Conservation (phyloP, 208 protist species). For the Leptomonas pyrrhocoris region DNA sequence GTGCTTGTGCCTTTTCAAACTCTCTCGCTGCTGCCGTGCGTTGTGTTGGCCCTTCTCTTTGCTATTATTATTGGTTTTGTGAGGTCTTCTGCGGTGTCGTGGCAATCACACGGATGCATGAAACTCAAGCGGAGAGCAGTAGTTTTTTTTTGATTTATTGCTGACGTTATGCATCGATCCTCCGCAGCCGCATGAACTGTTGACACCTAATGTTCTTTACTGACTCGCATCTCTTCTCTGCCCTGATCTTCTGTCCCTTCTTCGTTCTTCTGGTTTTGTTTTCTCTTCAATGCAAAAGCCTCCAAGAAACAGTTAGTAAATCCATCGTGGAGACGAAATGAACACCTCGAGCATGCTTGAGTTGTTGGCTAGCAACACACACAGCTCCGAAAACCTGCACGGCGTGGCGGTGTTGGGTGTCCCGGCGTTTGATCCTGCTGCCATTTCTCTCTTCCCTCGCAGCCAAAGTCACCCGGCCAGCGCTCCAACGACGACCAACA, state of each 20-base stretch:
- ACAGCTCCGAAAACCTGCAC: slow-evolving; percentile 37
- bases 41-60: too few relatives aligned
- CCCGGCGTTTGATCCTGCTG: slow-evolving; percentile 21
- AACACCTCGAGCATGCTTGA: slow-evolving; percentile 8
- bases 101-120: neutral
- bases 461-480: neutral
- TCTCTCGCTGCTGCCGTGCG: too few relatives aligned
- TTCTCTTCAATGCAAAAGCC: neutral
- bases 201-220: too few relatives aligned
- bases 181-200: too few relatives aligned
- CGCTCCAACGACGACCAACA: neutral
- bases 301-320: neutral
- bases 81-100: neutral
- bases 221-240: too few relatives aligned
- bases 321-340: neutral
- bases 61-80: too few relatives aligned
- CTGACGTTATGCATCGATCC: too few relatives aligned
- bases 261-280: neutral
- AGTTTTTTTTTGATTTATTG: too few relatives aligned
- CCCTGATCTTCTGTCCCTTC: neutral
- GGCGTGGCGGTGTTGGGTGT: slow-evolving; percentile 37
- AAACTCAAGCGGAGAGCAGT: too few relatives aligned
- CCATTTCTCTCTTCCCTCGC: neutral
- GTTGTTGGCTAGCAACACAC: slow-evolving; percentile 46
- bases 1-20: too few relatives aligned